phyloP scores from a whole-genome alignment of 2,329 filamentous ascomycete genomes.

The Penicillium sp. region DNA sequence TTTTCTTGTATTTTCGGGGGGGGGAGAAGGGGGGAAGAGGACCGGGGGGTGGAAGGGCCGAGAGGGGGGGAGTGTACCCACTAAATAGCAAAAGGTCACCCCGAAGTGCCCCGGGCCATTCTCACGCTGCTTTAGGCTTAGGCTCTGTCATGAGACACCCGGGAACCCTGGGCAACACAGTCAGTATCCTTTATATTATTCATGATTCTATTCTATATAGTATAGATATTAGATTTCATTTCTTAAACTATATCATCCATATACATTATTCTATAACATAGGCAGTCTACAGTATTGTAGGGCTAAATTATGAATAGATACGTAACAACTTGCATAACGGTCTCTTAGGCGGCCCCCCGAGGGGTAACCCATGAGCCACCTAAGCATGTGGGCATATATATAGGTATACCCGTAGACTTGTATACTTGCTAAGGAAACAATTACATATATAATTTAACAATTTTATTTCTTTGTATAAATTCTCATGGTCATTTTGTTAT shows the following conservation, averaged over 20 bases:
- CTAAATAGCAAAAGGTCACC: conserved; percentile 20
- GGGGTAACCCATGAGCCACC: neutral
- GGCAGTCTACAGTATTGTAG: neutral
- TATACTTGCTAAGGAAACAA: neutral
- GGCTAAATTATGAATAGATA: neutral
- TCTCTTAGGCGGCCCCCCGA: neutral
- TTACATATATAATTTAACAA: neutral
- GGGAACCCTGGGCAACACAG: neutral
- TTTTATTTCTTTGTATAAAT: neutral
- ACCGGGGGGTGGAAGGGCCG: conserved; percentile 17
- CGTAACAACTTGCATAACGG: neutral
- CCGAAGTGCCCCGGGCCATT: conserved; percentile 11
- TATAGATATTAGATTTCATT: neutral
- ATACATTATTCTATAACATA: neutral
- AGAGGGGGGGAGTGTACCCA: conserved; percentile 6
- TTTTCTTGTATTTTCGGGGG: conserved; percentile 13
- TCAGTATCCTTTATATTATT: neutral
- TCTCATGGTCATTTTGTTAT: neutral
- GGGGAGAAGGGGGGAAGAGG: conserved; percentile 10
- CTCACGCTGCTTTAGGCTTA: conserved; percentile 28
- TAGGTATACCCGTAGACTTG: neutral
- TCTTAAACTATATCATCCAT: no score
- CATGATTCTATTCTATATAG: no score
- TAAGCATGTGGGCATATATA: neutral
- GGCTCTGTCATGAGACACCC: conserved; percentile 9